A percentile compares a stretch with the other conserved stretches of the same genome.
These are phyloP conservation scores for Atalantia buxifolia DNA, from an alignment of 345 rosid genomes.

Conservation along the genomic window DNA sequence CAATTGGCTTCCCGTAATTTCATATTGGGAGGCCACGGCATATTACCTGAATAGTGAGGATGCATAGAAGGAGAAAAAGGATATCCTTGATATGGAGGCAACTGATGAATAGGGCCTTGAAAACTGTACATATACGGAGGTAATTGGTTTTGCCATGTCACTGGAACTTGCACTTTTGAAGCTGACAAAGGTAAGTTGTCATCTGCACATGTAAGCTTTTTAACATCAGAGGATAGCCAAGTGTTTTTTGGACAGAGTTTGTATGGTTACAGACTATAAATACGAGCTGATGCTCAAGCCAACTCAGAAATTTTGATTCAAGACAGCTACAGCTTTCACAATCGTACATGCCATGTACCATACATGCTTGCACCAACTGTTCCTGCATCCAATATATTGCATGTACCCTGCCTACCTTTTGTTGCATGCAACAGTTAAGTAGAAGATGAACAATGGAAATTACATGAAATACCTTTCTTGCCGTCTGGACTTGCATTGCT, in stretches of 20 bases:
- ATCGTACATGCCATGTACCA: background rate
- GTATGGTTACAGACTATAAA: background rate
- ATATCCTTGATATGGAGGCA: slow-evolving; percentile 70
- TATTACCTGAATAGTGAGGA: slow-evolving; percentile 43
- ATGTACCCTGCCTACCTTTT: background rate
- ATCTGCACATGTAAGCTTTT: slow-evolving; percentile 33
- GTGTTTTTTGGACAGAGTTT: background rate
- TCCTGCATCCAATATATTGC: background rate
- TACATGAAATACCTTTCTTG: slow-evolving; percentile 38
- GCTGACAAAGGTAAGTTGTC: slow-evolving; percentile 34
- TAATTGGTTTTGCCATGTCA: slow-evolving; percentile 71
- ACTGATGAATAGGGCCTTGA: slow-evolving; percentile 41
- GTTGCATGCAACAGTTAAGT: background rate
- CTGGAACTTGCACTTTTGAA: slow-evolving; percentile 46
- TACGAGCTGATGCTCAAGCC: background rate
- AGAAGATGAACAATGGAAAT: background rate
- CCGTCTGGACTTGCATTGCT: slow-evolving; percentile 37
- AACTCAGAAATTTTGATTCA: background rate
- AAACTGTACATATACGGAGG: slow-evolving; percentile 58
- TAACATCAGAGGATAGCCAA: slow-evolving; percentile 8
- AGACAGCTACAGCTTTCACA: background rate
- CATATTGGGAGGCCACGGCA: slow-evolving; percentile 41
- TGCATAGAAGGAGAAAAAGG: slow-evolving; percentile 68
- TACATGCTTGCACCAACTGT: background rate
- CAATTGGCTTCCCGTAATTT: slow-evolving; percentile 7